Conservation (phyloP, 148 eudicot genomes). For the Talinum fruticosum region DNA sequence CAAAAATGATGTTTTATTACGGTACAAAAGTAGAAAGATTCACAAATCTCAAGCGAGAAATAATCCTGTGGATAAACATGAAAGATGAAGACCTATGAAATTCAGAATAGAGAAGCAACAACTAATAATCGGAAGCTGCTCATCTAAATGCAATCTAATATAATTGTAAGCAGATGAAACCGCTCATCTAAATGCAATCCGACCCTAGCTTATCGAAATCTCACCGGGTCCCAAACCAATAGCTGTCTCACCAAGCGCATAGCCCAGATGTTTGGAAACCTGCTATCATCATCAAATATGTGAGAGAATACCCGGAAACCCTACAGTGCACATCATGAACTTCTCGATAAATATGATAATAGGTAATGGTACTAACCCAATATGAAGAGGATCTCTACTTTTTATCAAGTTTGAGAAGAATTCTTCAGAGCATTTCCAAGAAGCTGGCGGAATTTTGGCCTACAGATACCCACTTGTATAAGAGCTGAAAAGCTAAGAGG, state of each 20-base stretch:
- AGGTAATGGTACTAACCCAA: constrained; percentile 57
- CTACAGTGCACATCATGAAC: neutral
- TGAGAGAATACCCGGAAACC: constrained; percentile 5
- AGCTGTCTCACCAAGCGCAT: constrained; percentile 91
- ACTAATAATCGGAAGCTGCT: neutral
- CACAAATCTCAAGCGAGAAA: neutral
- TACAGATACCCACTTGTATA: constrained; percentile 21
- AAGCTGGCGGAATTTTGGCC: constrained; percentile 71
- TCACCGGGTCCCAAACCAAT: constrained; percentile 89
- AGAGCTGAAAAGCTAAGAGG: neutral
- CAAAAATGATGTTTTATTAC: too few species aligned
- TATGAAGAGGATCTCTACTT: constrained; percentile 82
- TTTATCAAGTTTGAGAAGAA: constrained; percentile 77
- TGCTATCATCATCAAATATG: constrained; percentile 28
- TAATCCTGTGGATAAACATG: neutral
- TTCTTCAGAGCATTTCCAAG: constrained; percentile 99
- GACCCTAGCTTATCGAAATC: constrained; percentile 21
- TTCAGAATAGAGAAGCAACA: neutral
- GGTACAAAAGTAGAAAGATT: neutral
- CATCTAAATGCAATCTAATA: neutral
- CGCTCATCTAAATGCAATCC: neutral
- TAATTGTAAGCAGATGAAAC: neutral
- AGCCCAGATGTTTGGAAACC: constrained; percentile 89
- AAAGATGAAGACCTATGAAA: neutral
- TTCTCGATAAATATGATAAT: constrained; percentile 10